These are phyloP conservation scores for Fomitiporia mediterranea DNA, from an alignment of 1,284 basidiomycete species.

Conservation along the genomic window DNA sequence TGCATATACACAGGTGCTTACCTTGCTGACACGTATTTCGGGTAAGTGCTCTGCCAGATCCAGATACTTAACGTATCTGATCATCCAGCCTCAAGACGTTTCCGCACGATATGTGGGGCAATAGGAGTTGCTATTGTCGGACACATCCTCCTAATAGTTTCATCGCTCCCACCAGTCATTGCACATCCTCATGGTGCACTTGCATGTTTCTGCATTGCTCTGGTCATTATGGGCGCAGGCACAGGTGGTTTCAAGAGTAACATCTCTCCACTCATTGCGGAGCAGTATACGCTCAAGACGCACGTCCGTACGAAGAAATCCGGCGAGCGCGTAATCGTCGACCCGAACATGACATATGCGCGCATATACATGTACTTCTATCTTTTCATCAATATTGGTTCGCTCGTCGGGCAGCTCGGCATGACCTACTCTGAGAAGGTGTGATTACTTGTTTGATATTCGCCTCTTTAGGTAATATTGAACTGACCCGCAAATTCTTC, in stretches of 20 bases:
- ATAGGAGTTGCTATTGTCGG: conserved; percentile 56
- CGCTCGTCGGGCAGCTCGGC: conserved; percentile 62
- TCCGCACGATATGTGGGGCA: conserved; percentile 63
- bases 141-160: conserved; percentile 71
- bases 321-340: conserved; percentile 79
- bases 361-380: conserved; percentile 81
- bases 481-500: neutral
- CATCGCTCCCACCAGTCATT: conserved; percentile 69
- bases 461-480: neutral
- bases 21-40: conserved; percentile 71
- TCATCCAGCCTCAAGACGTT: too few relatives aligned
- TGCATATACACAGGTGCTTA: conserved; percentile 39
- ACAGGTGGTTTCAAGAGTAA: conserved; percentile 83
- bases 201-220: conserved; percentile 59
- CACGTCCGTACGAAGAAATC: conserved; percentile 49
- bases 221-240: conserved; percentile 64
- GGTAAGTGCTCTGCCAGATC: too few relatives aligned
- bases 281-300: conserved; percentile 60
- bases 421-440: conserved; percentile 76
- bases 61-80: too few relatives aligned
- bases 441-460: conserved; percentile 6
- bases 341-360: conserved; percentile 68
- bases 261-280: conserved; percentile 74
- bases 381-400: conserved; percentile 75
- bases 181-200: conserved; percentile 50